A percentile compares a stretch with the other conserved stretches of the same genome.
Conservation (phyloP, 345 rosid species). For the Gossypium raimondii region DNA sequence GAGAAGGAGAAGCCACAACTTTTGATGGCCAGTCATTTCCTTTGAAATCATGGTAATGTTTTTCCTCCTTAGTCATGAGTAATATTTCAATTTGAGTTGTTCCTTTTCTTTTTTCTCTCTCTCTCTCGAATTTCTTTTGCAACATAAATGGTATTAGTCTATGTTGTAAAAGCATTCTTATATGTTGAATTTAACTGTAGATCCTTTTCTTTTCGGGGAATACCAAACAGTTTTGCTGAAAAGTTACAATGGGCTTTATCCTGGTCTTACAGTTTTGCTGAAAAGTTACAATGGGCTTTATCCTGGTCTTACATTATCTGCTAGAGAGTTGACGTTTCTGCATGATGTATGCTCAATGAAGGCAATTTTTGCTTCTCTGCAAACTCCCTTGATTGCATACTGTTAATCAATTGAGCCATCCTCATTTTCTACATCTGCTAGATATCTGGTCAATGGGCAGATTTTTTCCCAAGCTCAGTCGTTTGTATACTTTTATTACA, state of each 20-base stretch:
- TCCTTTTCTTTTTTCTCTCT: background rate
- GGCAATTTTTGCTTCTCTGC: slow-evolving; percentile 4
- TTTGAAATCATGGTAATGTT: slow-evolving; percentile 30
- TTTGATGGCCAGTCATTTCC: slow-evolving; percentile 85
- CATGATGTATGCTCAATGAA: background rate
- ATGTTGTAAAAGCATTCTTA: background rate
- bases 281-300: background rate
- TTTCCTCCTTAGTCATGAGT: background rate
- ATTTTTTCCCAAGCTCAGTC: background rate
- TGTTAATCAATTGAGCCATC: background rate
- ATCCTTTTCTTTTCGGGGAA: background rate
- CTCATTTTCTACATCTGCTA: background rate
- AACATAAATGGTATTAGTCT: background rate
- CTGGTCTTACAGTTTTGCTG: background rate
- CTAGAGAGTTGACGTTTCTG: background rate
- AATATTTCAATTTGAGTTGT: background rate
- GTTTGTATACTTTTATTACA: background rate
- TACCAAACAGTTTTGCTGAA: background rate
- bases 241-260: background rate
- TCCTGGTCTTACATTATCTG: background rate
- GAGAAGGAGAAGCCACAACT: slow-evolving; percentile 72
- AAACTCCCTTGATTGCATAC: background rate
- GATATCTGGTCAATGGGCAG: background rate
- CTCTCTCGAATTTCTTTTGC: background rate
- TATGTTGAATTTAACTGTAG: background rate